Conservation (phyloP, 192 early-diverging fungal species). For the Phlyctochytrium planicorne region DNA sequence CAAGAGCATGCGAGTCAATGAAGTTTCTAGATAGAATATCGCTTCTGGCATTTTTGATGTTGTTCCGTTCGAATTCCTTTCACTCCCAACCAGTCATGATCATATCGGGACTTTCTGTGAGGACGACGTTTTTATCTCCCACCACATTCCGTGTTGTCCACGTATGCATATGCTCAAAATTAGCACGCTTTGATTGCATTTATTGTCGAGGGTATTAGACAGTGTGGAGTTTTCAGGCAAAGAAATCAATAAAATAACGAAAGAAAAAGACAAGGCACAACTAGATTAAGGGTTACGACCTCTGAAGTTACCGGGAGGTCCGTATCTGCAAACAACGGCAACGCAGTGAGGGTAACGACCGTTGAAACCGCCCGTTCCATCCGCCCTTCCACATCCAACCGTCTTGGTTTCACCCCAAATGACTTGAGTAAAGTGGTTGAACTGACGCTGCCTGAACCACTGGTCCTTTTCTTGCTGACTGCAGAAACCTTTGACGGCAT, state of each 20-base stretch:
- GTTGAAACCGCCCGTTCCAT: not conserved
- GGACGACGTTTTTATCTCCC: no score
- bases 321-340: not conserved
- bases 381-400: constrained; percentile 4
- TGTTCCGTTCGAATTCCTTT: no score
- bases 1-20: no score
- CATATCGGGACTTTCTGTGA: no score
- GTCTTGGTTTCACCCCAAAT: constrained; percentile 2
- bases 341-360: not conserved
- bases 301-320: not conserved
- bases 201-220: no score
- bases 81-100: no score
- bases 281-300: constrained; percentile 1
- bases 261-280: not conserved
- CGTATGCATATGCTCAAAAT: no score
- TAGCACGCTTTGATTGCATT: no score
- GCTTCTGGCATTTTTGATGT: no score
- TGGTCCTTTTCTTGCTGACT: not conserved
- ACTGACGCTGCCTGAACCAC: not conserved
- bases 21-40: no score
- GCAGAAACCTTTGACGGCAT: not conserved
- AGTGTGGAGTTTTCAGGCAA: no score
- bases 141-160: no score
- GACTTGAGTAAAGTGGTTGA: constrained; percentile 4
- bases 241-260: not conserved